phyloP scores from a whole-genome alignment of 371 early-diverging fungal species.

The Edhazardia aedis region DNA sequence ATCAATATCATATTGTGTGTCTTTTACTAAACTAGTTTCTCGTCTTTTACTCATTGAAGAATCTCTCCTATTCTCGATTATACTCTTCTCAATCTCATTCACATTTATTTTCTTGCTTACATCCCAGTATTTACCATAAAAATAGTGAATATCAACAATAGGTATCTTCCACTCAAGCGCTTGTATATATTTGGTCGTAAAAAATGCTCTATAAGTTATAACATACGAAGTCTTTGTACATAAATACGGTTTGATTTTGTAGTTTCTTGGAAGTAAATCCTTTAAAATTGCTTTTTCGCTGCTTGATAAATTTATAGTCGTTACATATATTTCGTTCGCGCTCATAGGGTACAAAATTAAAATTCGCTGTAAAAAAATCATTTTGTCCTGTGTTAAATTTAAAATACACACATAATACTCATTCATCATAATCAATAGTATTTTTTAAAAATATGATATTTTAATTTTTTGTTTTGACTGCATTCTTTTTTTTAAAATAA shows the following conservation, averaged over 20 bases:
- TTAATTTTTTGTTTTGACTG: no score
- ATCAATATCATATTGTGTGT: no score
- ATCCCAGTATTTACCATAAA: conserved; percentile 20
- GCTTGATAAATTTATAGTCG: conserved; percentile 27
- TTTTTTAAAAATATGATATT: no score
- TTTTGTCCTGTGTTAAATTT: no score
- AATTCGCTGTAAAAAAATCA: no score
- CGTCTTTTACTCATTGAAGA: no score
- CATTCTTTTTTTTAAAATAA: no score
- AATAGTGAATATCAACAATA: conserved; percentile 28
- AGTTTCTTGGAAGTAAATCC: neutral
- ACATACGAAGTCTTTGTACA: conserved; percentile 28
- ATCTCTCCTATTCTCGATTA: no score
- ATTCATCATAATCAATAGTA: no score
- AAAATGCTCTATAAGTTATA: conserved; percentile 27
- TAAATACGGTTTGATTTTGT: conserved; percentile 1
- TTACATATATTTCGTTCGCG: conserved; percentile 12
- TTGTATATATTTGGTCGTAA: conserved; percentile 40
- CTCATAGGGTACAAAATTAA: no score
- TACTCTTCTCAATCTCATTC: neutral
- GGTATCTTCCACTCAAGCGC: conserved; percentile 40
- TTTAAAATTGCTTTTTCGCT: conserved; percentile 12
- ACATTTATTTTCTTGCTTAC: neutral
- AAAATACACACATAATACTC: no score
- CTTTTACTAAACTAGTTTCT: no score